Base-by-base conservation (phyloP, 2,329 filamentous ascomycete species). In the Rugonectria rugulosa region DNA sequence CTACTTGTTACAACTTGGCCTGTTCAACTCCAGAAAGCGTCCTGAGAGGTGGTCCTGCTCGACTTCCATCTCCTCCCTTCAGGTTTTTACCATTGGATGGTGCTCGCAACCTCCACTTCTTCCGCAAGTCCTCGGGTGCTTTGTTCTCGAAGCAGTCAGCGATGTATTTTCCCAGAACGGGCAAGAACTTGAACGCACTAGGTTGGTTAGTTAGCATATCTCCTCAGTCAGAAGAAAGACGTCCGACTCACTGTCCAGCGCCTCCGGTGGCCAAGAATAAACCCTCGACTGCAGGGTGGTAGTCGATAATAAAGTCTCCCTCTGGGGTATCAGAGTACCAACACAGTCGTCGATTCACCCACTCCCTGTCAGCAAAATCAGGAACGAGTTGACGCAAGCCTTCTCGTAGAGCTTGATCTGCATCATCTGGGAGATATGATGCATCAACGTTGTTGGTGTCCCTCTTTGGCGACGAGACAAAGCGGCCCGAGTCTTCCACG, bases 301-400 rank as follows among this genome's bases (percentile, higher is more conserved):
- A 75, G 17, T 81, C 79, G 20, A 88, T 77, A 40, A 88, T 77
- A 66, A 88, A 88, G 60, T 88, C 81, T 1, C 84, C 84, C n/a
- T 78, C 77, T 0, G 84, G 84, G 53, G 86, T 88, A 70, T 88
- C 86, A 4, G 81, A 85, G 63, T 88, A 88, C 85, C 85, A 88
- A 62, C 86, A 88, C 36, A 88, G 70, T 5, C 83, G 73, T 6
- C 78, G 79, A 10, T 75, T 71, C 10, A 73, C 68, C 71, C 86
- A 87, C 0, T 77, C 75, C 5, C 83, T 72, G 1, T 81, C 75
- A 1, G 73, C 78, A 51, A 87, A 77, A 11, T 76, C 73, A 0
- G 86, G 84, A 3, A 88, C 75, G 47, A 87, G 76, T 38, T 82
- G 75, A 17, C 70, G 69, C 14, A 88, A 66, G 2, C 81, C 84